Conservation (phyloP, 768 basidiomycete species). For the Leccinum truebloodii region DNA sequence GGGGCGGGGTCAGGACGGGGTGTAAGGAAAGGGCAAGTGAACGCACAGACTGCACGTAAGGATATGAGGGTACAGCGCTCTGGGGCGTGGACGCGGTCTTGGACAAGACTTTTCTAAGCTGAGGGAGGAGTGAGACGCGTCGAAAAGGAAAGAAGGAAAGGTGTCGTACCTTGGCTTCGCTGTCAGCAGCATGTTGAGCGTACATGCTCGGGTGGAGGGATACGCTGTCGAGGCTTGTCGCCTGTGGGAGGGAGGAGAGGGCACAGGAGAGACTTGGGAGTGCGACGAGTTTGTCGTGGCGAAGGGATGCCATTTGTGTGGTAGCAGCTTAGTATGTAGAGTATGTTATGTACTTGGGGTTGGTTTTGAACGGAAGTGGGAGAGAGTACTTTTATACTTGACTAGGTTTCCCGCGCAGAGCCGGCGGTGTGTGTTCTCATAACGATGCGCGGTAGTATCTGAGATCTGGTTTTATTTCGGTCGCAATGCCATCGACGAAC, state of each 20-base stretch:
- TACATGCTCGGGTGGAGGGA: conserved; percentile 72
- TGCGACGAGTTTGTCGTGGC: conserved; percentile 60
- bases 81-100: conserved; percentile 44
- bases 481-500: conserved; percentile 22
- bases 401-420: conserved; percentile 5
- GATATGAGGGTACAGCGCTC: conserved; percentile 32
- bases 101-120: conserved; percentile 67
- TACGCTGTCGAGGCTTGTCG: conserved; percentile 66
- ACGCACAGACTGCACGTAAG: conserved; percentile 42
- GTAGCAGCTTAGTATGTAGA: not conserved
- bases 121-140: conserved; percentile 12
- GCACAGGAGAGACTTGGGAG: conserved; percentile 73
- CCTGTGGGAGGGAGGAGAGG: conserved; percentile 68
- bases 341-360: not conserved
- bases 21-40: not conserved
- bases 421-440: conserved; percentile 20
- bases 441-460: conserved; percentile 29
- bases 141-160: not conserved
- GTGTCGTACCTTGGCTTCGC: conserved; percentile 69
- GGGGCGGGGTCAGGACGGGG: conserved; percentile 11
- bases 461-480: conserved; percentile 22
- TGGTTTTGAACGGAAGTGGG: not conserved
- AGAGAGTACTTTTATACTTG: conserved; percentile 19
- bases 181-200: conserved; percentile 64
- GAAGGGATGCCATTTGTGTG: conserved; percentile 31